Evolutionary conservation across 108 stramenopile genomes (phyloP).

Genomic region (Thalassiosira profunda): DNA sequence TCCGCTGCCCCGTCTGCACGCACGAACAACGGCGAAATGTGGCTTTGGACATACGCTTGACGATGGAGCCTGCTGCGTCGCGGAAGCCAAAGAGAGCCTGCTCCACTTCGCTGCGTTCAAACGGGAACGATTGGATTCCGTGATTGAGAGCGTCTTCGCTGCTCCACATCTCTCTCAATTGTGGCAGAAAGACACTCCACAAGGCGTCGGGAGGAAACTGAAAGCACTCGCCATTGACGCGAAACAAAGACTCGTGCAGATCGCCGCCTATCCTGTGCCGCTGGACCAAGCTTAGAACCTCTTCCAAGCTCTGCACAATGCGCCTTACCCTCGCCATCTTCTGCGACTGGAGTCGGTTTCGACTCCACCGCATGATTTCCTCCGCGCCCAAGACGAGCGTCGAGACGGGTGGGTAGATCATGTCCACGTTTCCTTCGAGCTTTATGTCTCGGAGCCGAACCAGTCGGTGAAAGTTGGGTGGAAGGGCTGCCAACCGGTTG

Average conservation of each 20-base stretch:
- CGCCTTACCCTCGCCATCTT: slow-evolving; percentile 30
- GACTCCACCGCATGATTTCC: slow-evolving; percentile 50
- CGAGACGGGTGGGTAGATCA: slow-evolving; percentile 43
- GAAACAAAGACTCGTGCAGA: slow-evolving; percentile 32
- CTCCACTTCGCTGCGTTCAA: slow-evolving; percentile 39
- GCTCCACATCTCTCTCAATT: slow-evolving; percentile 43
- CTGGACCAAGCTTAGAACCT: slow-evolving; percentile 34
- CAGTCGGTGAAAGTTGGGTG: slow-evolving; percentile 43
- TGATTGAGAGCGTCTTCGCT: slow-evolving; percentile 1
- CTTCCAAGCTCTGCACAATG: slow-evolving; percentile 38
- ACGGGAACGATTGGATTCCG: slow-evolving; percentile 45
- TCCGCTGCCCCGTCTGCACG: slow-evolving; percentile 9
- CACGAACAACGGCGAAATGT: slow-evolving; percentile 46
- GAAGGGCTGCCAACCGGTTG: slow-evolving; percentile 38
- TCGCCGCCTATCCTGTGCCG: slow-evolving; percentile 29
- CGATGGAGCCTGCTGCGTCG: slow-evolving; percentile 37
- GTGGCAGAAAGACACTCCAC: slow-evolving; percentile 46
- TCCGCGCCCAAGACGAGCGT: slow-evolving; percentile 34
- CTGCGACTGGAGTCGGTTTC: slow-evolving; percentile 17
- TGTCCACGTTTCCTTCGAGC: slow-evolving; percentile 44
- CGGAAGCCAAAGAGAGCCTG: slow-evolving; percentile 34
- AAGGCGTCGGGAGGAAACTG: slow-evolving; percentile 49
- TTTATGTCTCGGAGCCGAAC: slow-evolving; percentile 31
- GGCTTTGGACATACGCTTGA: slow-evolving; percentile 4
- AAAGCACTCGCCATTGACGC: slow-evolving; percentile 19